Evolutionary conservation across 192 early-diverging fungal genomes (phyloP).

Genomic region (Coemansia sp.): DNA sequence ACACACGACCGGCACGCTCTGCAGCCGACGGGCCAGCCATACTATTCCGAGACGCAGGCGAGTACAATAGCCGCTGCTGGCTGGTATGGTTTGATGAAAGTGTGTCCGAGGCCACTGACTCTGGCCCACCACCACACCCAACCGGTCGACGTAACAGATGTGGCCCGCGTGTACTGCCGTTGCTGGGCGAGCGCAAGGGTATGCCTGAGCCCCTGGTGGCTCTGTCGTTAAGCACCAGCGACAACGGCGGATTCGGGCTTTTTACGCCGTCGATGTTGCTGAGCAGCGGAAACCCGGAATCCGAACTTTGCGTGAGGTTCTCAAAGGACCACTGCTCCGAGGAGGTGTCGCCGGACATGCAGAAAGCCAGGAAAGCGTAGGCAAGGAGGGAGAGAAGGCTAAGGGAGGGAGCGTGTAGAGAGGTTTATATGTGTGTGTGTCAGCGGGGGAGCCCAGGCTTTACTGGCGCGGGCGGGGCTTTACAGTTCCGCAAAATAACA

Average conservation of each 20-base stretch:
- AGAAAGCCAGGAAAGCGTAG: not conserved
- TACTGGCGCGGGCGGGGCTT: too few species aligned
- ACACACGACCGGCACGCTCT: not conserved
- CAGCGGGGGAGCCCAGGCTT: too few species aligned
- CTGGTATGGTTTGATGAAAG: slow-evolving; percentile 12
- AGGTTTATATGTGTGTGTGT: too few species aligned
- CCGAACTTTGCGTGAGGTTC: slow-evolving; percentile 43
- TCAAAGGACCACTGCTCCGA: slow-evolving; percentile 53
- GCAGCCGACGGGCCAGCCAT: slow-evolving; percentile 2
- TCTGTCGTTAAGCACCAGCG: slow-evolving; percentile 20
- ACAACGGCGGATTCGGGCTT: slow-evolving; percentile 28
- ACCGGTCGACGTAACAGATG: slow-evolving; percentile 14
- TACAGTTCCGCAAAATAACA: too few species aligned
- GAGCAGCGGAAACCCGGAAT: slow-evolving; percentile 26
- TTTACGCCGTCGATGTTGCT: slow-evolving; percentile 5
- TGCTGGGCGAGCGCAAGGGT: slow-evolving; percentile 23
- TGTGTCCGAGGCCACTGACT: slow-evolving; percentile 22
- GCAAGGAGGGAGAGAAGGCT: not conserved
- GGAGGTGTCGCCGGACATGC: slow-evolving; percentile 54
- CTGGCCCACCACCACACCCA: slow-evolving; percentile 11
- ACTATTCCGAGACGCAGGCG: slow-evolving; percentile 13
- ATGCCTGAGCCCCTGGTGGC: not conserved
- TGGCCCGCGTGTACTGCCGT: slow-evolving; percentile 13
- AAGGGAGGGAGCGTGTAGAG: too few species aligned
- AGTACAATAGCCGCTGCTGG: slow-evolving; percentile 16